Base-by-base conservation (phyloP, 2,329 filamentous ascomycete species). In the Diplodia corticola region DNA sequence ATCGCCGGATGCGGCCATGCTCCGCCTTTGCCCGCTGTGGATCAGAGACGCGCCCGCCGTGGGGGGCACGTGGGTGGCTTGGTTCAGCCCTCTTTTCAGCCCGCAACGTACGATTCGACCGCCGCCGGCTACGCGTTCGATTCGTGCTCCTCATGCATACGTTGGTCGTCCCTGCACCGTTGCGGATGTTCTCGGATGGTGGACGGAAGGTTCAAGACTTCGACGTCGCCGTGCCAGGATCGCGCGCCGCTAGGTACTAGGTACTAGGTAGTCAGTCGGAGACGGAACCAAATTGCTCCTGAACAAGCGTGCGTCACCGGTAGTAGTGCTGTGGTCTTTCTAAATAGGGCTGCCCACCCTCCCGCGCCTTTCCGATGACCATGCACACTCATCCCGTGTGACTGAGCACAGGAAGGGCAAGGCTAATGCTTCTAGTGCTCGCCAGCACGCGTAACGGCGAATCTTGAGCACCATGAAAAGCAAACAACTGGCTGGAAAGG, bases 11-110 rank as follows among this genome's bases (percentile, higher is more conserved):
- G 30, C 40, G 55, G 55, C 55, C 28, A n/a, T 33, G 37, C 37
- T 60, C 55, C 55, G 53, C 53, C 26, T 51, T 22, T 7, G 15
- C 4, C n/a, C 26, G 35, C 33, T 17, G 55, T 46, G 24, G 55
- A 60, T 60, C 55, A 44, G 54, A 33, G 35, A 57, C 54, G 20
- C 28, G n/a, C 30, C 37, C 55, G 55, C 44, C 12, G 44, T 33
- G 30, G 30, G n/a, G n/a, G n/a, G n/a, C n/a, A n/a, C n/a, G 30
- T 33, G 30, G 30, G 30, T 59, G 37, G 55, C 37, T 46, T 46
- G 33, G 4, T 57, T 46, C 37, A 48, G 48, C 17, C 55, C 37
- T 60, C 24, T 60, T 60, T 22, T 22, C 26, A 60, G 55, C n/a
- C 37, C 37, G 33, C 40, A 60, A 44, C 55, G 24, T 48, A 59